A percentile compares a stretch with the other conserved stretches of the same genome.
Evolutionary conservation across 2,329 filamentous ascomycete species (phyloP).

Genomic region (Epichloe glyceriae): DNA sequence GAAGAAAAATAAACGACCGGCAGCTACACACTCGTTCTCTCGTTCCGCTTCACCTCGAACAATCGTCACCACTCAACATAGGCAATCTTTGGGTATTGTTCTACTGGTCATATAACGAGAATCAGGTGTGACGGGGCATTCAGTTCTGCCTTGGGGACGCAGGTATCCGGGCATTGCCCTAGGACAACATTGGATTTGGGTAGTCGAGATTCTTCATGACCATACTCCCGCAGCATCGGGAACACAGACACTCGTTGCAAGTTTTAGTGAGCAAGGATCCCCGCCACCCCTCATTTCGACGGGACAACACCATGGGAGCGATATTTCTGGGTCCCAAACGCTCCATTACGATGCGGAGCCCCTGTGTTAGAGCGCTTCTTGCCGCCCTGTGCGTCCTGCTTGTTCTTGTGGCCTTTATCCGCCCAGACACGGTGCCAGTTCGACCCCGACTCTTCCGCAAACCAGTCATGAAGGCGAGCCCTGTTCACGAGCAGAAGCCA

Average conservation of each 20-base stretch:
- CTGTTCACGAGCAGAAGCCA: constrained; percentile 18
- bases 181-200: no score
- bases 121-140: no score
- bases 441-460: constrained; percentile 27
- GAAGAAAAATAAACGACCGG: neutral
- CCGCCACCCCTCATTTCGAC: no score
- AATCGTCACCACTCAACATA: neutral
- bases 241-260: no score
- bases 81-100: no score
- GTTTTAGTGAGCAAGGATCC: no score
- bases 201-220: no score
- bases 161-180: no score
- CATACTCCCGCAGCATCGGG: no score
- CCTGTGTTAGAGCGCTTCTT: constrained; percentile 31
- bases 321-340: constrained; percentile 24
- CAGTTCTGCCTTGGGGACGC: no score
- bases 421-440: constrained; percentile 28
- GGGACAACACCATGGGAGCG: constrained; percentile 19
- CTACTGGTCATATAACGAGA: no score
- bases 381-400: constrained; percentile 30
- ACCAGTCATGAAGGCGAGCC: constrained; percentile 15
- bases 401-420: constrained; percentile 28
- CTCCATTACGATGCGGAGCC: constrained; percentile 36
- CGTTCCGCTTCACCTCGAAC: neutral
- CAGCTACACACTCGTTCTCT: neutral